Base-by-base conservation (phyloP, 768 basidiomycete genomes). In the Pilatotrama ljubarskyi region DNA sequence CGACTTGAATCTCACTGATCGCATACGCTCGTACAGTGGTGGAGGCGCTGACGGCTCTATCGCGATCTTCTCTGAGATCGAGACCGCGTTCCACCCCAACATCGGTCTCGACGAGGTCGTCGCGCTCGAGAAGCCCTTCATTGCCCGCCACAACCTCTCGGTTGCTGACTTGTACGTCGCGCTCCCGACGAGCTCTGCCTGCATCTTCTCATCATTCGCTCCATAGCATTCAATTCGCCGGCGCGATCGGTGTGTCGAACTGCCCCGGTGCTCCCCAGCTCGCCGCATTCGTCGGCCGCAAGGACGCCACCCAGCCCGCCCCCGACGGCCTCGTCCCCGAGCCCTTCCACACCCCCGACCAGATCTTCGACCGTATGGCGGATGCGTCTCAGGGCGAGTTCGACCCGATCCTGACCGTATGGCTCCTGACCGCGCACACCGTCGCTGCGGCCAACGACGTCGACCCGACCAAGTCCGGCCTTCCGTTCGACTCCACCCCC, bases 261-360 rank as follows among this genome's bases (percentile, higher is more conserved):
- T 81, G 80, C 59, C 72, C 74, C 3, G 79, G 79, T 63, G 77
- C 77, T n/a, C 79, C 79, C 8, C 74, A 73, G 18, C 69, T 82
- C 5, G 65, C 69, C 50, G 77, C 76, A 63, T 64, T 76, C 25
- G 68, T 74, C 32, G 77, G 77, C 43, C 51, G 43, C 29, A 42
- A 41, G 57, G 50, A 58, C 26, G 55, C 58, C 5, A 65, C 61
- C 25, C 43, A 37, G 26, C 58, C 66, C 15, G 61, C 66, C 35
- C 58, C 64, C n/a, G 66, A 67, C 44, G 59, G 61, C 13, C 58
- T 63, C 26, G 61, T 67, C 20, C 66, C 66, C 20, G 66, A 64
- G 55, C 66, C 66, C 1, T 67, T 65, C 61, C 64, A 70, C 55
- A 66, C 57, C 24, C 65, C 70, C 40, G 61, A 64, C 64, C 55